phyloP scores from a whole-genome alignment of 2,329 filamentous ascomycete species.

The Lachnellula subtilissima region DNA sequence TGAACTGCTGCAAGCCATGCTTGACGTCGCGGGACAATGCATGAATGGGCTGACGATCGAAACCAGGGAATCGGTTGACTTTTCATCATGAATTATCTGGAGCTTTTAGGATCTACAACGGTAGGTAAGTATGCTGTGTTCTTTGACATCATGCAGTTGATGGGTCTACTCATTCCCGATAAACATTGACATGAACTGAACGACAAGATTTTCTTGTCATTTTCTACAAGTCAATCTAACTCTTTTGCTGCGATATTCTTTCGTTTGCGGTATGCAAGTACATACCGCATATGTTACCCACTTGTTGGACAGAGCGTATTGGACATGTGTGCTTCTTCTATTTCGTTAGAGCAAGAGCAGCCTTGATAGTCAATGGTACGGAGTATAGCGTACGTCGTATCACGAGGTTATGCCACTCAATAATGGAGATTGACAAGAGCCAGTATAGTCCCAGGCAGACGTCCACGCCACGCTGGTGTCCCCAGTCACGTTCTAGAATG shows the following conservation, averaged over 20 bases:
- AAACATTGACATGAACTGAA: slow-evolving; percentile 31
- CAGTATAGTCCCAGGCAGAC: no score
- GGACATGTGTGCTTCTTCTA: slow-evolving; percentile 41
- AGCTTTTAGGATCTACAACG: slow-evolving; percentile 37
- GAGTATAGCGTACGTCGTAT: slow-evolving; percentile 54
- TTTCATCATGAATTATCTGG: slow-evolving; percentile 37
- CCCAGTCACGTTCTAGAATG: no score
- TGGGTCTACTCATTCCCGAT: not conserved
- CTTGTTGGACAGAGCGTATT: slow-evolving; percentile 35
- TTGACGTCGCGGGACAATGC: not conserved
- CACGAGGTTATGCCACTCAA: no score
- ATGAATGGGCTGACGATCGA: not conserved
- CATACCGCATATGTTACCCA: slow-evolving; percentile 41
- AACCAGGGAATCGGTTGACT: slow-evolving; percentile 34
- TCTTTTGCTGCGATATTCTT: slow-evolving; percentile 40
- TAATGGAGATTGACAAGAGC: no score
- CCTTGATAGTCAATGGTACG: slow-evolving; percentile 52
- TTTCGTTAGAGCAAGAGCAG: slow-evolving; percentile 37
- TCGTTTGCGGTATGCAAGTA: slow-evolving; percentile 39
- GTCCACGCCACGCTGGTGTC: no score
- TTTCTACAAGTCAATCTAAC: slow-evolving; percentile 38
- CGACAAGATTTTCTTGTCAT: slow-evolving; percentile 42
- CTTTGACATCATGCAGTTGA: not conserved
- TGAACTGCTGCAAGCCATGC: slow-evolving; percentile 29
- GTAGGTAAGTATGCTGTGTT: slow-evolving; percentile 24